Percentiles rank a stretch among this genome's conserved stretches.
Conservation (phyloP, 805 yeast species). For the Candida chilensis region DNA sequence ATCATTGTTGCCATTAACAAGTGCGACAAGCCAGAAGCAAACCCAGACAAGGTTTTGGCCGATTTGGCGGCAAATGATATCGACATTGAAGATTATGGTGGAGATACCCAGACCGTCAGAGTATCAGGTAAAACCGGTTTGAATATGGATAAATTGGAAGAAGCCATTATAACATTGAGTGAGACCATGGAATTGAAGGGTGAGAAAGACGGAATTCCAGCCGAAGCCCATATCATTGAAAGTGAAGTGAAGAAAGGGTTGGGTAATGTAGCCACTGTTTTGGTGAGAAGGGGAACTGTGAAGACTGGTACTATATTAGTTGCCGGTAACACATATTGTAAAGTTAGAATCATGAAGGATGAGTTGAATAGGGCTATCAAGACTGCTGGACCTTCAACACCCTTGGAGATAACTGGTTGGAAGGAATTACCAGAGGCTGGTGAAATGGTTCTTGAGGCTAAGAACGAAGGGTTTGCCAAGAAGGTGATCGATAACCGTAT, state of each 20-base stretch:
- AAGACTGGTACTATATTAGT: constrained; percentile 66
- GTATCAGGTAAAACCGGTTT: constrained; percentile 87
- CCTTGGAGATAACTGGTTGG: constrained; percentile 93
- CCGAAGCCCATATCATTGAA: constrained; percentile 88
- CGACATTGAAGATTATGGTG: constrained; percentile 89
- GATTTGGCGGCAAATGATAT: constrained; percentile 74
- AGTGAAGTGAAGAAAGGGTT: constrained; percentile 73
- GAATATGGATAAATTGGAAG: constrained; percentile 86
- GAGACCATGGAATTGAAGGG: constrained; percentile 78
- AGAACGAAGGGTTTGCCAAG: constrained; percentile 66
- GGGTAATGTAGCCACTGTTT: constrained; percentile 80
- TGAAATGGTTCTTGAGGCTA: constrained; percentile 70
- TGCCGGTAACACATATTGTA: constrained; percentile 83
- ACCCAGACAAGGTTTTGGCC: constrained; percentile 65
- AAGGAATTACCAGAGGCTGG: constrained; percentile 89
- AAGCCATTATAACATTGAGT: constrained; percentile 75
- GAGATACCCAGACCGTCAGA: constrained; percentile 82
- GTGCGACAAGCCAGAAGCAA: constrained; percentile 73
- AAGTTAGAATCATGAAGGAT: constrained; percentile 69
- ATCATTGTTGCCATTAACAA: constrained; percentile 89
- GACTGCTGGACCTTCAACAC: constrained; percentile 76
- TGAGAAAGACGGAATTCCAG: constrained; percentile 34
- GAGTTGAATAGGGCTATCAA: constrained; percentile 59
- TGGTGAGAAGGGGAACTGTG: constrained; percentile 73
- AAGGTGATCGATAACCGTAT: constrained; percentile 60